Evolutionary conservation across 2,329 filamentous ascomycete species (phyloP), one percentile per base, ranked within the genome.

Genomic region (Mycosphaerella sp.): DNA sequence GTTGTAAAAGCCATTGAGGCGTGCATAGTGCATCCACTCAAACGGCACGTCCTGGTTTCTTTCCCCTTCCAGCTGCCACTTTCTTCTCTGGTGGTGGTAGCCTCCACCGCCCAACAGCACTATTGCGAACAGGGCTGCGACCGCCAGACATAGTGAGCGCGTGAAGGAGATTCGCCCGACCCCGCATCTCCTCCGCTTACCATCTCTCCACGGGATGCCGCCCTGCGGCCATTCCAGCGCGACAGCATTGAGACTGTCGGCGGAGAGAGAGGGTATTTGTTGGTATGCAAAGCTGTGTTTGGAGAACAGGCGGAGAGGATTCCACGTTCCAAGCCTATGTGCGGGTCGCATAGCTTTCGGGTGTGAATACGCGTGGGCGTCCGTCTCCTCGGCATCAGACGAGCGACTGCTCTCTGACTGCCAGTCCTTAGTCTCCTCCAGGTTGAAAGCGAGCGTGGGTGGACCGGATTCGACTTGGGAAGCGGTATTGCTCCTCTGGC

Each of bases 1-100:
- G 45, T 74, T 75, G 64, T 73, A 77, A 60, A 71, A 75, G 37
- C 71, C 73, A 53, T 70, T 69, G 43, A 76, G 56, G 41, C 69
- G 63, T 35, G 68, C 62, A 50, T 71, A 76, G 55, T 70, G 66
- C 59, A 74, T 69, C 73, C 73, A 75, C 58, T 68, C 68, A 56
- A 70, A 75, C 35, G 68, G 63, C 51, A 64, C 60, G 44, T 65
- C 63, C 44, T 67, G 64, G 40, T 65, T 60, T 42, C 63, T 59
- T 51, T 67, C 55, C 39, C 56, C 21, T 18, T 46, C 49, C 44
- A 40, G 25, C 18, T 27, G 30, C 45, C 28, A 41, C 37, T 41
- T 47, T 32, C 44, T 50, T 14, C 45, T 52, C 30, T 52, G 44
- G 16, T 64, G 65, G 53, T 68, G 64, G 59, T 70, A 70, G 55